Conservation (phyloP, 495 filamentous ascomycete species). For the Talaromyces liani region DNA sequence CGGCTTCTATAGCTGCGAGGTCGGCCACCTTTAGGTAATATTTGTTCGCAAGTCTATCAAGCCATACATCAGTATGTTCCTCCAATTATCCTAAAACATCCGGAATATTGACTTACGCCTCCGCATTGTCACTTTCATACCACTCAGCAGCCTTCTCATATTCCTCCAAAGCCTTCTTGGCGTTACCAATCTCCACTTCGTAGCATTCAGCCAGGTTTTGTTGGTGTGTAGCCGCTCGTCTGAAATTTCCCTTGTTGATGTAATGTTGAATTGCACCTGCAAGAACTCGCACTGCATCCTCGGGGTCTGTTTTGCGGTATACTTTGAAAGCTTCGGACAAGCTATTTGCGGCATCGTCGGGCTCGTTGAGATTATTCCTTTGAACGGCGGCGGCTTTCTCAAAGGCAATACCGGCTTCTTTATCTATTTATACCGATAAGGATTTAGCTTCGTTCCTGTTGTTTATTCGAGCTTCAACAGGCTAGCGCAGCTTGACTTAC, state of each 20-base stretch:
- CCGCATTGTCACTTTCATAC: conserved; percentile 82
- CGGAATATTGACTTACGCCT: conserved; percentile 51
- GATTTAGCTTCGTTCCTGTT: neutral
- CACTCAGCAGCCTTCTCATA: conserved; percentile 78
- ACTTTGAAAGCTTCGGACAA: conserved; percentile 74
- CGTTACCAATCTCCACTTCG: conserved; percentile 71
- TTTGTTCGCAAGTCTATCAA: conserved; percentile 73
- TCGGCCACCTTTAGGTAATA: conserved; percentile 84
- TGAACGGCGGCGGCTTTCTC: conserved; percentile 74
- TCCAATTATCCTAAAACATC: neutral
- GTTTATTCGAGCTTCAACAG: neutral
- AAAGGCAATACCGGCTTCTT: conserved; percentile 73
- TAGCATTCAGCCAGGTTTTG: conserved; percentile 77
- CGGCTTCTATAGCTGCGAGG: conserved; percentile 66
- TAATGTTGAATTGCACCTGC: conserved; percentile 71
- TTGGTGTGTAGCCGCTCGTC: conserved; percentile 80
- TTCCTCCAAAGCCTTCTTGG: conserved; percentile 64
- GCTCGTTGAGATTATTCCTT: conserved; percentile 69
- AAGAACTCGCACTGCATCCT: conserved; percentile 70
- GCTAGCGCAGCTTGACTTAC: conserved; percentile 27
- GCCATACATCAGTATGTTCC: neutral
- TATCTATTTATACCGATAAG: conserved; percentile 39
- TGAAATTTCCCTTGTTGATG: conserved; percentile 74
- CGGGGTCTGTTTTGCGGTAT: conserved; percentile 72
- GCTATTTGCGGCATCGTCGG: conserved; percentile 80